A percentile compares a stretch with the other conserved stretches of the same genome.
Evolutionary conservation across 1,284 basidiomycete genomes (phyloP).

Genomic region (Irpex sp.): DNA sequence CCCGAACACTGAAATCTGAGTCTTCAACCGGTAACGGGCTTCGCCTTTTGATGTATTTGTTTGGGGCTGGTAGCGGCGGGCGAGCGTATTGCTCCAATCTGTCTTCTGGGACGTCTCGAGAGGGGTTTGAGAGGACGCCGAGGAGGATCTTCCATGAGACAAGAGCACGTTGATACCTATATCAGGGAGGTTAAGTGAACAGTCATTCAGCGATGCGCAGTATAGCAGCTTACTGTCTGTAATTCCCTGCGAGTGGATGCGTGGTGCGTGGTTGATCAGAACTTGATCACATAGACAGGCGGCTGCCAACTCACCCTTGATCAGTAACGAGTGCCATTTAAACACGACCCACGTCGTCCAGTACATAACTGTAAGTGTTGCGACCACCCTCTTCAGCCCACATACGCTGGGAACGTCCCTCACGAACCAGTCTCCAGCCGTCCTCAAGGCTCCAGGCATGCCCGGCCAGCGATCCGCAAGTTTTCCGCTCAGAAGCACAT

Average conservation of each 20-base stretch:
- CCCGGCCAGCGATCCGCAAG: background rate
- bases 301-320: conserved; percentile 30
- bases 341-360: conserved; percentile 33
- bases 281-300: background rate
- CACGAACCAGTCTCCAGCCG: conserved; percentile 4
- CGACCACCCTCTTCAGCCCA: conserved; percentile 16
- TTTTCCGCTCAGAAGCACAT: background rate
- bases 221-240: conserved; percentile 7
- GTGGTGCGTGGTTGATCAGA: background rate
- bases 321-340: conserved; percentile 43
- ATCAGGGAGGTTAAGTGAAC: background rate
- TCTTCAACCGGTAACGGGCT: background rate
- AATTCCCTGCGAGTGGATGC: conserved; percentile 9
- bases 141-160: conserved; percentile 10
- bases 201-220: background rate
- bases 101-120: conserved; percentile 10
- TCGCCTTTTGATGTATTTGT: conserved; percentile 24
- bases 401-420: background rate
- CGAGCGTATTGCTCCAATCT: conserved; percentile 16
- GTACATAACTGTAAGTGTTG: conserved; percentile 25
- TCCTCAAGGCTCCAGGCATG: background rate
- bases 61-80: conserved; percentile 21
- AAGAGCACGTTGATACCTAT: conserved; percentile 8
- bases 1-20: background rate
- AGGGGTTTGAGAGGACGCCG: conserved; percentile 9